These are phyloP conservation scores for Nannochloris sp. DNA, from an alignment of 139 green algal species.

Conservation along the genomic window DNA sequence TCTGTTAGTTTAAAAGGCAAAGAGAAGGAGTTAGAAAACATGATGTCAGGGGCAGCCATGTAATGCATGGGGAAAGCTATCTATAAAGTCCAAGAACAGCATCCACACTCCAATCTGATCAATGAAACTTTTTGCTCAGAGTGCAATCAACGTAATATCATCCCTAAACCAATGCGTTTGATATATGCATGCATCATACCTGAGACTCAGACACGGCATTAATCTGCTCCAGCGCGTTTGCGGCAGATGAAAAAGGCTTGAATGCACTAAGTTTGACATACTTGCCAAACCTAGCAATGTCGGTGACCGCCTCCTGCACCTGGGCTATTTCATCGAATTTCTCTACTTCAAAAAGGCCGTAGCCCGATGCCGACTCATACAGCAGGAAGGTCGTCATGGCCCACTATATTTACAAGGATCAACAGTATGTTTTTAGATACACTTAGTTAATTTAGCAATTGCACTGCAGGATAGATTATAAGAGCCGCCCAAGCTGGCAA, in stretches of 20 bases:
- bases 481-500: no score
- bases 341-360: conserved; percentile 77
- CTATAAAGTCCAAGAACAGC: no score
- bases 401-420: no score
- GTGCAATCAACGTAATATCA: neutral
- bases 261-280: conserved; percentile 86
- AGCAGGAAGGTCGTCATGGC: conserved; percentile 72
- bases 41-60: neutral
- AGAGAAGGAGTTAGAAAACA: neutral
- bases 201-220: conserved; percentile 83
- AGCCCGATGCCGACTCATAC: conserved; percentile 89
- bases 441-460: no score
- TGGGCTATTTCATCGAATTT: conserved; percentile 80
- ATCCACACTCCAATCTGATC: no score
- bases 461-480: no score
- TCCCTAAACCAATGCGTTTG: neutral
- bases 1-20: conserved; percentile 5
- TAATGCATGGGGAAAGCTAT: neutral
- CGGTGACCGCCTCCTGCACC: conserved; percentile 71
- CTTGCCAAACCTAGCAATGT: conserved; percentile 38
- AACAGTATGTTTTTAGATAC: no score
- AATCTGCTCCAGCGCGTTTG: conserved; percentile 88
- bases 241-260: conserved; percentile 84
- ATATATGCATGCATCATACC: conserved; percentile 13
- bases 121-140: neutral